Percentiles rank a stretch among this genome's conserved stretches.
Conservation (phyloP, 805 yeast genomes). For the Candida multigemmis region DNA sequence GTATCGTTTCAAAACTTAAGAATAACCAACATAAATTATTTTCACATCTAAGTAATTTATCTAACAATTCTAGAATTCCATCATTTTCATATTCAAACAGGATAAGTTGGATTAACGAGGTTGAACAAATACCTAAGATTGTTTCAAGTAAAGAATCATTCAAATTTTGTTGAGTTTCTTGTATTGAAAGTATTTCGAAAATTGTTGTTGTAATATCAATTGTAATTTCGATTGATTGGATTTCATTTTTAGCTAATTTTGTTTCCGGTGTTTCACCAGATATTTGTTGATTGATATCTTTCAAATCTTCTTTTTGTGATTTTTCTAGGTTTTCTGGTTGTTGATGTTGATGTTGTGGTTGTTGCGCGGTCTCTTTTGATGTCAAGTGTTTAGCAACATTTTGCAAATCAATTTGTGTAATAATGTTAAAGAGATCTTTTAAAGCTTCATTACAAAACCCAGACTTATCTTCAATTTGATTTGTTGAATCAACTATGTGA, state of each 20-base stretch:
- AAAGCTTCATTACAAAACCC: constrained; percentile 12
- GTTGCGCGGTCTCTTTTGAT: constrained; percentile 26
- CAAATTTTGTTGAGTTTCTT: constrained; percentile 14
- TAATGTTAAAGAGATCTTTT: constrained; percentile 10
- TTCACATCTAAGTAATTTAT: constrained; percentile 54
- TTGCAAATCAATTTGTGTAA: constrained; percentile 19
- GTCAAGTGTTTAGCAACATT: constrained; percentile 15
- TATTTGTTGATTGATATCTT: constrained; percentile 16
- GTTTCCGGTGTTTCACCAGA: constrained; percentile 28
- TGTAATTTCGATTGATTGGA: constrained; percentile 60
- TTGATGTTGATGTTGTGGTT: constrained; percentile 16
- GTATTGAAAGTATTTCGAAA: constrained; percentile 45
- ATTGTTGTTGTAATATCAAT: constrained; percentile 72
- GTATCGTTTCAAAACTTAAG: constrained; percentile 18
- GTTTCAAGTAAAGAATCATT: constrained; percentile 9
- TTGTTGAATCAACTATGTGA: constrained; percentile 27
- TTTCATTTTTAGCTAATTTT: constrained; percentile 37
- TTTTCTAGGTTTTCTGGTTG: constrained; percentile 6
- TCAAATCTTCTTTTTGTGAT: constrained; percentile 4
- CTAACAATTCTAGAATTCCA: constrained; percentile 28
- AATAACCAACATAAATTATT: constrained; percentile 66
- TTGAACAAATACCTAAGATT: constrained; percentile 11
- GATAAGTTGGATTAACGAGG: constrained; percentile 30
- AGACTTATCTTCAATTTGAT: constrained; percentile 10
- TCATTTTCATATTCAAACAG: constrained; percentile 20